phyloP scores from a whole-genome alignment of 805 yeast species.

The Pichia insulana region DNA sequence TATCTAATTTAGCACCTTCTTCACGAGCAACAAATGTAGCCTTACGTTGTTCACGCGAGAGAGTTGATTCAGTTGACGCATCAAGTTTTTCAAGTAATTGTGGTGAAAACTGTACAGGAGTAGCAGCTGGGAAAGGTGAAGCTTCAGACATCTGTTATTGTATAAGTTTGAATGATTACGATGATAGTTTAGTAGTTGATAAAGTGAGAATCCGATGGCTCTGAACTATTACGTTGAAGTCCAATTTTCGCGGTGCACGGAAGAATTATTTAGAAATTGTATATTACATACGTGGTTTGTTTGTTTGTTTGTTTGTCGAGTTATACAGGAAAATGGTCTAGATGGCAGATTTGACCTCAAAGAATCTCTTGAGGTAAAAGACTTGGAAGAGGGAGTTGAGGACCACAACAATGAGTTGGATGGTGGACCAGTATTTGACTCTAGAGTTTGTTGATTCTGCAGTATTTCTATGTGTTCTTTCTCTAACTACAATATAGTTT shows the following conservation, averaged over 20 bases:
- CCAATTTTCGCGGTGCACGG: background rate
- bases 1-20: too few relatives aligned
- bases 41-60: conserved; percentile 92
- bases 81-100: conserved; percentile 79
- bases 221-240: too few relatives aligned
- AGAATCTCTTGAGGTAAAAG: conserved; percentile 86
- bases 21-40: conserved; percentile 30
- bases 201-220: too few relatives aligned
- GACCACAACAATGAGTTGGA: conserved; percentile 81
- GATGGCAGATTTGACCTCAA: conserved; percentile 87
- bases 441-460: conserved; percentile 96
- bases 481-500: conserved; percentile 88
- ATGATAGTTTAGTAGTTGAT: too few relatives aligned
- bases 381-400: conserved; percentile 88
- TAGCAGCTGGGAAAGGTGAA: conserved; percentile 9
- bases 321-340: too few relatives aligned
- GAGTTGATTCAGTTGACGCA: conserved; percentile 64
- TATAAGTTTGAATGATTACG: background rate
- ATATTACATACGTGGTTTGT: too few relatives aligned
- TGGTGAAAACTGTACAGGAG: conserved; percentile 45
- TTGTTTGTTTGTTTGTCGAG: too few relatives aligned
- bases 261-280: too few relatives aligned
- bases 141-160: conserved; percentile 11
- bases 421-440: conserved; percentile 95
- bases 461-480: conserved; percentile 95